Base-by-base conservation (phyloP, 1,284 basidiomycete genomes). In the Malassezia yamatoensis region DNA sequence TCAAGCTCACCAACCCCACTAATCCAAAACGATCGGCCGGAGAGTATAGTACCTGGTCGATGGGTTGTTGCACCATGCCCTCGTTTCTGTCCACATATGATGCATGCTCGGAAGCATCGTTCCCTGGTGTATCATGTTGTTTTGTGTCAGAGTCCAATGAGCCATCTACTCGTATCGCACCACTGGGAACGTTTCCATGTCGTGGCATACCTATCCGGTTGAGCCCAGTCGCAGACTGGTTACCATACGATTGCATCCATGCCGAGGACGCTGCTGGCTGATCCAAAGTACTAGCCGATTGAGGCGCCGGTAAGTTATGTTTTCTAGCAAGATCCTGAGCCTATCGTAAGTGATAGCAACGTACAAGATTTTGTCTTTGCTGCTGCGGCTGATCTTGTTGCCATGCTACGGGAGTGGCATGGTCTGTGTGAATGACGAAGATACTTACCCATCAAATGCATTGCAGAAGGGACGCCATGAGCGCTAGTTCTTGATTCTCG, bases 21-120 rank as follows among this genome's bases (percentile, higher is more conserved):
- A 98, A 78, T 0, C 93, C 93, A 85, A 91, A 98, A 63, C 90
- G 83, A 76, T 98, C 93, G 53, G 91, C 93, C 0, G 93, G 88
- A 51, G 87, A 89, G 64, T 88, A 84, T 50, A 96, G 80, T 16
- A 98, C 83, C 78, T 98, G 93, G 75, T 96, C 88, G 39, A 90
- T 90, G 0, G 93, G 90, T 57, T 90, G 67, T 45, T 63, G 65
- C 24, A 7, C 24, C 8, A 62, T 54, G 16, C 18, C 64, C 56
- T 64, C 33, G 57, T 57, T 34, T 47, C 53, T 18, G 6, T 42
- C 60, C 58, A 59, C 21, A 29, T 41, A 40, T 45, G 44, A 38
- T 49, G 33, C 11, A 35, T 45, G 15, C 38, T 43, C 38, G 37
- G 20, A 11, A 21, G 45, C 41, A 32, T 60, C 16, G 46, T 21